These are phyloP conservation scores for Dactylis glomerata DNA, from an alignment of 176 grass and related monocot genomes.

Conservation along the genomic window DNA sequence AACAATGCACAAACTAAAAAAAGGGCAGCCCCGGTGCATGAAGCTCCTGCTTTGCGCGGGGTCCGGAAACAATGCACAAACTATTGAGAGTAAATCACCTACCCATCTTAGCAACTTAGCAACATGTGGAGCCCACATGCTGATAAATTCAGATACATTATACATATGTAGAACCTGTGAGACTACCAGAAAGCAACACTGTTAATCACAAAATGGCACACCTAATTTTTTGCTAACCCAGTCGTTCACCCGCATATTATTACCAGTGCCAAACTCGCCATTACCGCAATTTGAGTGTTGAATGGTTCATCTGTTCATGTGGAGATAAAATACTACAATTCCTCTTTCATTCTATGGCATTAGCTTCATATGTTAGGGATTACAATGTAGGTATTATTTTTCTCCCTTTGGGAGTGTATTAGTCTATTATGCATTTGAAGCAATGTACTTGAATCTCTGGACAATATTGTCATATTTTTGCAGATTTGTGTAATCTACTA, in stretches of 20 bases:
- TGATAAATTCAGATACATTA: not conserved
- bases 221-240: not conserved
- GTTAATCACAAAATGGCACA: not conserved
- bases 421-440: not conserved
- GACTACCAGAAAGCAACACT: not conserved
- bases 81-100: not conserved
- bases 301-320: not conserved
- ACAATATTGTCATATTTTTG: not conserved
- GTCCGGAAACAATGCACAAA: not conserved
- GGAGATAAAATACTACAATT: not conserved
- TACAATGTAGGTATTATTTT: not conserved
- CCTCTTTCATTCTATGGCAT: not conserved
- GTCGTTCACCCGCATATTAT: not conserved
- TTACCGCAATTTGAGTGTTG: not conserved
- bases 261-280: not conserved
- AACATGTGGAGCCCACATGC: not conserved
- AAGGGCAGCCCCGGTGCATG: too few relatives aligned
- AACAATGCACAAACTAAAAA: not conserved
- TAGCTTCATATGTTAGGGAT: conserved; percentile 1
- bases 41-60: too few relatives aligned
- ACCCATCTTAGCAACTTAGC: not conserved
- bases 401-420: not conserved
- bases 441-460: not conserved
- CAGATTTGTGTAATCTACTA: not conserved
- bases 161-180: not conserved